Evolutionary conservation across 1,284 basidiomycete species (phyloP).

Genomic region (Pyrrhoderma noxium): DNA sequence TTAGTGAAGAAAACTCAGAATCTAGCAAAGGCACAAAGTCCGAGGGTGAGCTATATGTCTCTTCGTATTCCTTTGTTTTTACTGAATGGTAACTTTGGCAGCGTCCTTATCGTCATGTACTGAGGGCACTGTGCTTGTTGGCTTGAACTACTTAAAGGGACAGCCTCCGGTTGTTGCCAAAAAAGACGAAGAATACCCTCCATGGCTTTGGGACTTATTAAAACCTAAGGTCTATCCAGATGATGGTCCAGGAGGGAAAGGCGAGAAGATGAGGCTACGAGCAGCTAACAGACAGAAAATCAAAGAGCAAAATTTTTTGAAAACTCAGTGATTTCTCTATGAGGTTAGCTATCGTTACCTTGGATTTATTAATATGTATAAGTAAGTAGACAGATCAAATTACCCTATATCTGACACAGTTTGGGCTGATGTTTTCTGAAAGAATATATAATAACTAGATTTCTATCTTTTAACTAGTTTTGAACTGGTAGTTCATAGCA

Average conservation of each 20-base stretch:
- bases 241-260: constrained; percentile 65
- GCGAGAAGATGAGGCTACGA: constrained; percentile 54
- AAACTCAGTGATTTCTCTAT: constrained; percentile 43
- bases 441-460: too few species aligned
- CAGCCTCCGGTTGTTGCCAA: constrained; percentile 74
- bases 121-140: constrained; percentile 65
- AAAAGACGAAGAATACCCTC: constrained; percentile 81
- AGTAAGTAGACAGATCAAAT: too few species aligned
- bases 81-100: constrained; percentile 13
- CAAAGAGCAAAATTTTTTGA: constrained; percentile 73
- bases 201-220: constrained; percentile 83
- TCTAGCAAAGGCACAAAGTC: background rate
- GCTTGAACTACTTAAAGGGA: constrained; percentile 79
- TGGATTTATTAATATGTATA: too few species aligned
- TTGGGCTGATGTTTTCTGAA: too few species aligned
- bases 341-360: background rate
- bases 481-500: too few species aligned
- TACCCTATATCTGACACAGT: too few species aligned
- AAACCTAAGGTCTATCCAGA: constrained; percentile 49
- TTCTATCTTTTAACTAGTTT: too few species aligned
- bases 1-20: background rate
- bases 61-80: background rate
- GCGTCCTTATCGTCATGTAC: constrained; percentile 49
- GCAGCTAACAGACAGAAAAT: constrained; percentile 57
- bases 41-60: constrained; percentile 7